phyloP scores from a whole-genome alignment of 768 basidiomycete species.

The Wakefieldia striispora region DNA sequence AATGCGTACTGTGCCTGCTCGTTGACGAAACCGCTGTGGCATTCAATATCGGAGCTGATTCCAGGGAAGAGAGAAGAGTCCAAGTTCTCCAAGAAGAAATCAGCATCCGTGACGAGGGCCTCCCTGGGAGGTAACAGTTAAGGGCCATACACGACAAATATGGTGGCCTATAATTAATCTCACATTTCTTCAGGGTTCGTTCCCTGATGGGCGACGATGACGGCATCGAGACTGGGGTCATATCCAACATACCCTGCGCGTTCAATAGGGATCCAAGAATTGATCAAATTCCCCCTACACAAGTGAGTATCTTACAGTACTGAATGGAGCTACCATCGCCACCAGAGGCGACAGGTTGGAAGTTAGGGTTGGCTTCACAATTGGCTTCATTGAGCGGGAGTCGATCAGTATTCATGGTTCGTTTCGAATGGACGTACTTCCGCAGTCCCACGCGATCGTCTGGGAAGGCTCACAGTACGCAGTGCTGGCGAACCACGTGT shows the following conservation, averaged over 20 bases:
- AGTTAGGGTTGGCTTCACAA: slow-evolving; percentile 47
- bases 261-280: background rate
- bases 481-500: slow-evolving; percentile 49
- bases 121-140: slow-evolving; percentile 21
- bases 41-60: slow-evolving; percentile 38
- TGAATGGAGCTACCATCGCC: slow-evolving; percentile 43
- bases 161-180: background rate
- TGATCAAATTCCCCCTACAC: background rate
- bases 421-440: slow-evolving; percentile 36
- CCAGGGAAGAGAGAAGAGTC: slow-evolving; percentile 50
- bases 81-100: slow-evolving; percentile 36
- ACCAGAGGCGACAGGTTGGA: slow-evolving; percentile 46
- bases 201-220: slow-evolving; percentile 40
- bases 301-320: slow-evolving; percentile 35
- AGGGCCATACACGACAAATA: background rate
- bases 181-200: slow-evolving; percentile 33
- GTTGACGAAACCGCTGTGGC: slow-evolving; percentile 46
- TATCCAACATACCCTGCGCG: slow-evolving; percentile 53
- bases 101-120: slow-evolving; percentile 41
- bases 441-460: slow-evolving; percentile 53
- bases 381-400: slow-evolving; percentile 31
- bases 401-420: background rate
- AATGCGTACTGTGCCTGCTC: slow-evolving; percentile 43
- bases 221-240: slow-evolving; percentile 36
- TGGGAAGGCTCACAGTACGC: slow-evolving; percentile 46